Percentiles rank a stretch among this genome's conserved stretches.
phyloP scores from a whole-genome alignment of 2,329 filamentous ascomycete species.

The Fusarium begoniae region DNA sequence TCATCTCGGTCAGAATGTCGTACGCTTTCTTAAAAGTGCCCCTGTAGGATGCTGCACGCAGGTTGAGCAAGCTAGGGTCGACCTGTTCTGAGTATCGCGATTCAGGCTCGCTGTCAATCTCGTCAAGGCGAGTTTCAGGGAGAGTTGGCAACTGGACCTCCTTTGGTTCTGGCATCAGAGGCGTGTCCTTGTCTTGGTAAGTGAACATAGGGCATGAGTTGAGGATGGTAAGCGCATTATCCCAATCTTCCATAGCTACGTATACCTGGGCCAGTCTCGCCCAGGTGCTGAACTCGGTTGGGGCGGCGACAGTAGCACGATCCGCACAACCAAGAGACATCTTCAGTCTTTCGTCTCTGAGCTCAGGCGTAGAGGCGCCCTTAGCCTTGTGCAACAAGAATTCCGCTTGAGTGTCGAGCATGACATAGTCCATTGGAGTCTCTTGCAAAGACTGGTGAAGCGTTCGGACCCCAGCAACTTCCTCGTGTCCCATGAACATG shows the following conservation, averaged over 20 bases:
- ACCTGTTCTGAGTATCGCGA: conserved; percentile 85
- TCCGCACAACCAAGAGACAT: conserved; percentile 94
- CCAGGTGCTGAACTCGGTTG: conserved; percentile 98
- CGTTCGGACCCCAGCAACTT: conserved; percentile 91
- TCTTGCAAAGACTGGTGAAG: conserved; percentile 90
- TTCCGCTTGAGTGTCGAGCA: conserved; percentile 92
- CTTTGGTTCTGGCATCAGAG: conserved; percentile 90
- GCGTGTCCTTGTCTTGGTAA: conserved; percentile 97
- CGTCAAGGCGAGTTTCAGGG: conserved; percentile 88
- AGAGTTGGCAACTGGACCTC: conserved; percentile 88
- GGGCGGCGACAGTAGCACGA: conserved; percentile 91
- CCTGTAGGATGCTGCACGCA: conserved; percentile 89
- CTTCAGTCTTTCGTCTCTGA: conserved; percentile 74
- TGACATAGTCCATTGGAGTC: conserved; percentile 95
- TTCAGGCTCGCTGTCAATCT: conserved; percentile 92
- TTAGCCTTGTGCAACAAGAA: conserved; percentile 88
- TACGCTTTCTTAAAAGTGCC: conserved; percentile 97
- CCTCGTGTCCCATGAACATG: conserved; percentile 93
- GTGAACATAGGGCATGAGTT: conserved; percentile 99
- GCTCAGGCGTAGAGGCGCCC: conserved; percentile 61
- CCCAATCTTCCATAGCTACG: conserved; percentile 94
- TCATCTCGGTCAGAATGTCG: conserved; percentile 92
- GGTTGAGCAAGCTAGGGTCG: conserved; percentile 83
- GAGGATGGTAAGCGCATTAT: conserved; percentile 90
- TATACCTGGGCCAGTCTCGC: conserved; percentile 93